Conservation (phyloP, 352 stramenopile species). For the Phytophthora macrochlamydospora region DNA sequence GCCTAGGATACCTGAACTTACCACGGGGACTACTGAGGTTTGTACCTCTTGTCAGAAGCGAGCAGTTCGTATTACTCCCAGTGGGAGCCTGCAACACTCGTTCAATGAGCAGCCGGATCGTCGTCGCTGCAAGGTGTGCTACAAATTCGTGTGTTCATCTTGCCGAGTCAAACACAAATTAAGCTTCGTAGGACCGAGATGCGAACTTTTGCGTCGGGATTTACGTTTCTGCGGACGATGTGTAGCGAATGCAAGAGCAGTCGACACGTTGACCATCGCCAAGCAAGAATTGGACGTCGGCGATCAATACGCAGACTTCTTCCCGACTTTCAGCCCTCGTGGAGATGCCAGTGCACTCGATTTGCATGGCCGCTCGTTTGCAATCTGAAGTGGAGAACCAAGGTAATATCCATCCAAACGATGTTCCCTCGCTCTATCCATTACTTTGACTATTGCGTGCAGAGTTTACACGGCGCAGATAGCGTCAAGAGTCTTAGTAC, state of each 20-base stretch:
- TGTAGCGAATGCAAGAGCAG: constrained; percentile 21
- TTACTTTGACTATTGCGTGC: neutral
- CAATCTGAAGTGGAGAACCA: constrained; percentile 9
- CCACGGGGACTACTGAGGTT: constrained; percentile 12
- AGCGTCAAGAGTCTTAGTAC: constrained; percentile 13
- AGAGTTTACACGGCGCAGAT: constrained; percentile 19
- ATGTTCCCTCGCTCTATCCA: too few species aligned
- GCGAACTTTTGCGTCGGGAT: constrained; percentile 23
- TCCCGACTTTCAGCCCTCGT: constrained; percentile 20
- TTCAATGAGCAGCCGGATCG: constrained; percentile 25
- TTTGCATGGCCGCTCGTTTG: neutral
- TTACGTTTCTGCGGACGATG: constrained; percentile 35
- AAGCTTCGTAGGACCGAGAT: constrained; percentile 29
- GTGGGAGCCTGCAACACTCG: constrained; percentile 15
- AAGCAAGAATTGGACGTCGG: constrained; percentile 25
- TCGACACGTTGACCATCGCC: constrained; percentile 29
- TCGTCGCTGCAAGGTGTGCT: constrained; percentile 35
- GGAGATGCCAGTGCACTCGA: constrained; percentile 5
- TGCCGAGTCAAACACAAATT: constrained; percentile 34
- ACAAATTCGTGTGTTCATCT: constrained; percentile 35
- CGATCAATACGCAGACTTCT: constrained; percentile 25
- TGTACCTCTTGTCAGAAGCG: constrained; percentile 40
- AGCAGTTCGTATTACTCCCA: constrained; percentile 9
- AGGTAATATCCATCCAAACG: constrained; percentile 25
- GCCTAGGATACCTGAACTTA: neutral